Percentiles rank a stretch among this genome's conserved stretches.
Conservation (phyloP, 345 rosid genomes). For the Combretum micranthum region DNA sequence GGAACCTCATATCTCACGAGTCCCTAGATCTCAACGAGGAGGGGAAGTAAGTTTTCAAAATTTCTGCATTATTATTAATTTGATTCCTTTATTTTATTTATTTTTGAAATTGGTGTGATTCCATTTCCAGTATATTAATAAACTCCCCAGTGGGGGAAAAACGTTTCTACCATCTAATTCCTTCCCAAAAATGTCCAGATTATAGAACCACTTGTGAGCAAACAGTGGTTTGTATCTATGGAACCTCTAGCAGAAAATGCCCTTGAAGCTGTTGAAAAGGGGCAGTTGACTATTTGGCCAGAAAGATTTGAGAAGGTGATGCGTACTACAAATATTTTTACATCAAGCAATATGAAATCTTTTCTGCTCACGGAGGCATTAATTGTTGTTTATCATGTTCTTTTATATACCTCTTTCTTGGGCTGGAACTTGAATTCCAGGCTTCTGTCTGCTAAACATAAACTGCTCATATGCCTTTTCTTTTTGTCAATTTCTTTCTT, state of each 20-base stretch:
- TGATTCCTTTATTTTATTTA: slow-evolving; percentile 6
- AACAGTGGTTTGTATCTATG: slow-evolving; percentile 97
- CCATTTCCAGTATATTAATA: not conserved
- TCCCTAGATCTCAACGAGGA: slow-evolving; percentile 98
- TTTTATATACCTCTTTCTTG: too few relatives aligned
- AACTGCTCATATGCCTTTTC: too few relatives aligned
- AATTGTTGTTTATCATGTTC: too few relatives aligned
- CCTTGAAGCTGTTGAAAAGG: slow-evolving; percentile 75
- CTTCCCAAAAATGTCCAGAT: slow-evolving; percentile 28
- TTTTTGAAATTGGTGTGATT: slow-evolving; percentile 2
- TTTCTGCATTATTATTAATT: slow-evolving; percentile 10
- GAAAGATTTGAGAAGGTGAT: slow-evolving; percentile 94
- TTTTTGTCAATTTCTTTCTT: too few relatives aligned
- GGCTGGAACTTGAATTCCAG: too few relatives aligned
- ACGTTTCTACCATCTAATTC: not conserved
- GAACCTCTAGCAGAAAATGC: slow-evolving; percentile 95
- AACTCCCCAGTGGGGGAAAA: not conserved
- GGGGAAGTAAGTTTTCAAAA: slow-evolving; percentile 64
- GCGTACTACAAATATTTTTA: not conserved
- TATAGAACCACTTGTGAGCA: slow-evolving; percentile 90
- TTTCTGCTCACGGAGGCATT: not conserved
- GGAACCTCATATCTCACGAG: slow-evolving; percentile 67
- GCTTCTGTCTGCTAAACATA: too few relatives aligned
- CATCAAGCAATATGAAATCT: not conserved
- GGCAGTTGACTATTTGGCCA: slow-evolving; percentile 71